These are phyloP conservation scores for Pyrenopolyporus hunteri DNA, from an alignment of 495 filamentous ascomycete species.

Conservation along the genomic window DNA sequence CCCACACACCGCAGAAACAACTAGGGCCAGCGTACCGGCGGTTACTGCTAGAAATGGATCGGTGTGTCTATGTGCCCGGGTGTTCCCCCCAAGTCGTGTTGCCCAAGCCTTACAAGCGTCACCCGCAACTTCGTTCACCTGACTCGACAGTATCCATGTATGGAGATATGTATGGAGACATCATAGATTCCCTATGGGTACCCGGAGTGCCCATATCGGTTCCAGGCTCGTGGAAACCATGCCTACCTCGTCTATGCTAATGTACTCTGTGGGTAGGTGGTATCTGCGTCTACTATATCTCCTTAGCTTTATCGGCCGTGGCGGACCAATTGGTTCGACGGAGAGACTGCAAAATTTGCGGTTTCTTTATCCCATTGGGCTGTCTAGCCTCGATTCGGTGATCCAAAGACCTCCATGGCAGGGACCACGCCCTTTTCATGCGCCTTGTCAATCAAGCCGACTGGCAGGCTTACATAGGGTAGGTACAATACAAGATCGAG, in stretches of 20 bases:
- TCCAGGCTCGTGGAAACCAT: slow-evolving; percentile 18
- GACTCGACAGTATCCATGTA: slow-evolving; percentile 10
- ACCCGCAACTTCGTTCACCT: slow-evolving; percentile 21
- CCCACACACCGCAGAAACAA: slow-evolving; percentile 9
- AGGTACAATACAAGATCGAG: slow-evolving; percentile 9
- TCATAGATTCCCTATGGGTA: slow-evolving; percentile 11
- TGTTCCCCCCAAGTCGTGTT: no score
- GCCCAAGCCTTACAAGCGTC: no score
- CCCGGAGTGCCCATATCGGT: neutral
- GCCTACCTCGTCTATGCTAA: neutral
- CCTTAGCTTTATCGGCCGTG: slow-evolving; percentile 19
- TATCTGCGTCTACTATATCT: slow-evolving; percentile 1
- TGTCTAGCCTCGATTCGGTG: slow-evolving; percentile 5
- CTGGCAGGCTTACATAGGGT: neutral
- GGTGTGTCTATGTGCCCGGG: neutral
- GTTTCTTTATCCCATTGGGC: slow-evolving; percentile 16
- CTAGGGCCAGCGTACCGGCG: neutral
- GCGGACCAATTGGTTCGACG: slow-evolving; percentile 12
- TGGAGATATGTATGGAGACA: neutral
- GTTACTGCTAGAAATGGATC: slow-evolving; percentile 12
- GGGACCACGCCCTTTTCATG: slow-evolving; percentile 28
- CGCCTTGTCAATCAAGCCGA: slow-evolving; percentile 16
- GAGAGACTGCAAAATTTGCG: slow-evolving; percentile 27
- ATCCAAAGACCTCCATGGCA: slow-evolving; percentile 10
- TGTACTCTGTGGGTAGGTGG: slow-evolving; percentile 14